phyloP scores from a whole-genome alignment of 2,329 filamentous ascomycete genomes.

The Exophiala aquamarina region DNA sequence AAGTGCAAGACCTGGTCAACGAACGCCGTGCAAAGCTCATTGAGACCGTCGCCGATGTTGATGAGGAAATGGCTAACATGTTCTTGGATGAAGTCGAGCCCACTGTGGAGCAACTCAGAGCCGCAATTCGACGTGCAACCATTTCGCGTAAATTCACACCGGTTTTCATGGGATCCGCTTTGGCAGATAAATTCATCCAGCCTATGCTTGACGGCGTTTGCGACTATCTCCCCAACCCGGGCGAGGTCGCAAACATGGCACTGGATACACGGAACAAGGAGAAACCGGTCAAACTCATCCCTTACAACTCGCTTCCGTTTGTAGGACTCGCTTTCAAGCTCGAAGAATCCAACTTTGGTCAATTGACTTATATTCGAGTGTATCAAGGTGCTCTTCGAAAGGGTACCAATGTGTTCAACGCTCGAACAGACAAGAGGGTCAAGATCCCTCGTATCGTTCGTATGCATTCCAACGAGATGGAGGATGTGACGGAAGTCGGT shows the following conservation, averaged over 20 bases:
- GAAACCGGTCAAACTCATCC: constrained; percentile 78
- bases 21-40: constrained; percentile 85
- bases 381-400: constrained; percentile 92
- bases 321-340: constrained; percentile 97
- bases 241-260: constrained; percentile 84
- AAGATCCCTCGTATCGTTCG: constrained; percentile 95
- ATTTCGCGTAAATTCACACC: constrained; percentile 86
- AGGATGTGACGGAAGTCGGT: constrained; percentile 87
- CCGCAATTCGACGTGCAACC: constrained; percentile 88
- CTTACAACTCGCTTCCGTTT: constrained; percentile 91
- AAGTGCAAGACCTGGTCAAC: constrained; percentile 71
- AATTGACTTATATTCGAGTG: constrained; percentile 96
- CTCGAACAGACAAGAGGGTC: constrained; percentile 90
- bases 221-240: constrained; percentile 91
- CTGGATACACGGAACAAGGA: constrained; percentile 80
- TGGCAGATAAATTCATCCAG: constrained; percentile 93
- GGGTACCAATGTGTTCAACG: constrained; percentile 89
- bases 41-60: constrained; percentile 93
- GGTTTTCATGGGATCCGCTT: constrained; percentile 92
- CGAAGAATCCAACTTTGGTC: constrained; percentile 97
- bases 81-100: constrained; percentile 87
- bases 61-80: constrained; percentile 94
- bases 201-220: constrained; percentile 96
- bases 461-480: constrained; percentile 99
- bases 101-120: constrained; percentile 79